phyloP scores from a whole-genome alignment of 306 rosid genomes.

The barrel medic (Medicago truncatula) region DNA sequence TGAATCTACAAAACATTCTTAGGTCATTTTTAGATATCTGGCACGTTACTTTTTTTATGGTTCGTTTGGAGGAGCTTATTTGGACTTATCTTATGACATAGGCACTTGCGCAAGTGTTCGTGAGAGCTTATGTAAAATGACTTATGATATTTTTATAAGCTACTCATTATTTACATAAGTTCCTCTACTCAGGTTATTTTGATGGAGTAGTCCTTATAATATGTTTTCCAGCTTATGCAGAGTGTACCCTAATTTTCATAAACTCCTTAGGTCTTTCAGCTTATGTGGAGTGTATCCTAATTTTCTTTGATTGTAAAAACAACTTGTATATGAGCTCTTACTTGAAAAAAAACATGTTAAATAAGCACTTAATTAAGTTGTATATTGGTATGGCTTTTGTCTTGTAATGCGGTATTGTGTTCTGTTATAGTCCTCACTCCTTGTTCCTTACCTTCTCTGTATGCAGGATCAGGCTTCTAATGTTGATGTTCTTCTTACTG shows the following conservation, averaged over 20 bases:
- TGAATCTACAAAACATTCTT: constrained; percentile 23
- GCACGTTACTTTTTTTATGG: not conserved
- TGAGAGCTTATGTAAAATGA: not conserved
- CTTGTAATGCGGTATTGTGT: constrained; percentile 25
- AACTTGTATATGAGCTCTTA: not conserved
- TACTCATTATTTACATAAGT: not conserved
- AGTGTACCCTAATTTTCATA: not conserved
- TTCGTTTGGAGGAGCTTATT: constrained; percentile 4
- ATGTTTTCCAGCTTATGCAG: not conserved
- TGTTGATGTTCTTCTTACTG: constrained; percentile 69
- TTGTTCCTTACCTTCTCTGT: constrained; percentile 25
- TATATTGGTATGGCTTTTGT: not conserved
- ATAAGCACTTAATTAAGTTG: not conserved
- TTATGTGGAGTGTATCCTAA: no score
- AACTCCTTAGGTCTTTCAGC: no score
- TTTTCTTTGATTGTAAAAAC: not conserved
- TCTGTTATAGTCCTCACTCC: constrained; percentile 3
- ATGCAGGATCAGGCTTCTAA: constrained; percentile 74
- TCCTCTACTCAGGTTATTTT: not conserved
- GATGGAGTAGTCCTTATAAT: not conserved
- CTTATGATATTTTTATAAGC: not conserved
- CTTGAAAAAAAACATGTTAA: not conserved
- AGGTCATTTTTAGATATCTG: constrained; percentile 20
- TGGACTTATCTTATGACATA: not conserved
- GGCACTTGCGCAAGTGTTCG: not conserved